Percentiles rank a stretch among this genome's conserved stretches.
Conservation (phyloP, 139 green algal species). For the Coelastrella sp. region DNA sequence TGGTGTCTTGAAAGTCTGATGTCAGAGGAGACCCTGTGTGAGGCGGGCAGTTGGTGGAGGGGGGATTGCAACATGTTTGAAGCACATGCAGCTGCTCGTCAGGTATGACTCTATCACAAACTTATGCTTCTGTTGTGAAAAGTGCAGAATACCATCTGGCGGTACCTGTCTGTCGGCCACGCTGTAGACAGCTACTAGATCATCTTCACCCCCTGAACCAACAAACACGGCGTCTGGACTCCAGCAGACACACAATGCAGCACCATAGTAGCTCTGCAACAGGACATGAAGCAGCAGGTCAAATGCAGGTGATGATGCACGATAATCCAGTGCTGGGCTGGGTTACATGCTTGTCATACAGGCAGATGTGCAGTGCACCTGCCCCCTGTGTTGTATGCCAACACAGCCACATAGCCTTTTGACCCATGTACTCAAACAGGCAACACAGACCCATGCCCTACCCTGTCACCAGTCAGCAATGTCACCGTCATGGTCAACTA, state of each 20-base stretch:
- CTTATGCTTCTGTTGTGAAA: background rate
- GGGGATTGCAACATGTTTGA: no score
- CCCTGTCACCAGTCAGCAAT: background rate
- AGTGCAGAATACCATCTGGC: background rate
- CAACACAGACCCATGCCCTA: background rate
- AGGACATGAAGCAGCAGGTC: background rate
- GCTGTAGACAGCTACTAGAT: conserved; percentile 88
- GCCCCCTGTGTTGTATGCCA: no score
- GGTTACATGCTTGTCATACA: no score
- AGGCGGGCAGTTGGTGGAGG: no score
- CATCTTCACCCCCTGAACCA: conserved; percentile 91
- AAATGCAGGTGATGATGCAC: background rate
- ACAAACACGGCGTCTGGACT: conserved; percentile 84
- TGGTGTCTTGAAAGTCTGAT: background rate
- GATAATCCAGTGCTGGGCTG: background rate
- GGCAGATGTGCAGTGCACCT: no score
- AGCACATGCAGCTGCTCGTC: background rate
- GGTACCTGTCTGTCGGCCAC: conserved; percentile 52
- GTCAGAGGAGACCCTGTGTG: no score
- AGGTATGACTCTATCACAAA: background rate
- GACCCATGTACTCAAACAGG: background rate
- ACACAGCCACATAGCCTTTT: no score
- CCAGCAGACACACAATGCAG: conserved; percentile 89
- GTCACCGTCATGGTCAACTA: background rate
- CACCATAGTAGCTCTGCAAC: conserved; percentile 88